These are phyloP conservation scores for Penicillium ucsense DNA, from an alignment of 495 filamentous ascomycete species.

Conservation along the genomic window DNA sequence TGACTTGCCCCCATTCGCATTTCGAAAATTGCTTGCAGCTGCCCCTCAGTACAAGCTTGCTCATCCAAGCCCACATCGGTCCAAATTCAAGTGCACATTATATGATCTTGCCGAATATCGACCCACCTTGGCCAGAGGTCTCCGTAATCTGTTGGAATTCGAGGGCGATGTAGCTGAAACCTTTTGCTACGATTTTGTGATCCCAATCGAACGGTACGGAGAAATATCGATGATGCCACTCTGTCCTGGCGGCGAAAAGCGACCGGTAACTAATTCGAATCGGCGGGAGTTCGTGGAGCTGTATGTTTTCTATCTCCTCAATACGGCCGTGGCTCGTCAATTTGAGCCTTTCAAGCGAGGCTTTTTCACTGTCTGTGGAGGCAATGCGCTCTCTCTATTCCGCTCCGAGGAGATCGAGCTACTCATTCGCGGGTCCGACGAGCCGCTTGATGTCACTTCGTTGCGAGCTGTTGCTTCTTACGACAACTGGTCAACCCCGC, in stretches of 20 bases:
- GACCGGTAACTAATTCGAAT: constrained; percentile 76
- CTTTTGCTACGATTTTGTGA: constrained; percentile 78
- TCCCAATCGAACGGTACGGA: constrained; percentile 71
- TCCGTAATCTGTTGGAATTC: constrained; percentile 69
- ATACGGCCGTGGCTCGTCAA: constrained; percentile 68
- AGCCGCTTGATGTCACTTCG: constrained; percentile 66
- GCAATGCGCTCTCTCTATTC: constrained; percentile 83
- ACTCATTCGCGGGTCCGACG: constrained; percentile 80
- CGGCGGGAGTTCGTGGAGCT: constrained; percentile 81
- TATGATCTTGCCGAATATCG: constrained; percentile 82
- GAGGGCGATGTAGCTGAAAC: constrained; percentile 76
- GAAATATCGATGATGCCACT: constrained; percentile 54
- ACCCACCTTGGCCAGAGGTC: constrained; percentile 65
- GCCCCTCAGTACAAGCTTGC: constrained; percentile 47
- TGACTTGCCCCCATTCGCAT: constrained; percentile 84
- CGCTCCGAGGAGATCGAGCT: constrained; percentile 93
- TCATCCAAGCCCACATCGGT: constrained; percentile 42
- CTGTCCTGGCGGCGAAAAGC: constrained; percentile 62
- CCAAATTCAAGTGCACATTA: constrained; percentile 60
- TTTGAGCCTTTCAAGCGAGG: constrained; percentile 95
- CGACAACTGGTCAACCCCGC: constrained; percentile 57
- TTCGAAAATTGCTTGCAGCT: constrained; percentile 74
- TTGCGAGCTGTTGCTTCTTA: constrained; percentile 73
- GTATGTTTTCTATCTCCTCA: constrained; percentile 74
- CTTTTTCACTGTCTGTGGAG: constrained; percentile 87